Percentiles rank a stretch among this genome's conserved stretches.
Evolutionary conservation across 139 green algal genomes (phyloP).

Genomic region (Coelastrella sp.): DNA sequence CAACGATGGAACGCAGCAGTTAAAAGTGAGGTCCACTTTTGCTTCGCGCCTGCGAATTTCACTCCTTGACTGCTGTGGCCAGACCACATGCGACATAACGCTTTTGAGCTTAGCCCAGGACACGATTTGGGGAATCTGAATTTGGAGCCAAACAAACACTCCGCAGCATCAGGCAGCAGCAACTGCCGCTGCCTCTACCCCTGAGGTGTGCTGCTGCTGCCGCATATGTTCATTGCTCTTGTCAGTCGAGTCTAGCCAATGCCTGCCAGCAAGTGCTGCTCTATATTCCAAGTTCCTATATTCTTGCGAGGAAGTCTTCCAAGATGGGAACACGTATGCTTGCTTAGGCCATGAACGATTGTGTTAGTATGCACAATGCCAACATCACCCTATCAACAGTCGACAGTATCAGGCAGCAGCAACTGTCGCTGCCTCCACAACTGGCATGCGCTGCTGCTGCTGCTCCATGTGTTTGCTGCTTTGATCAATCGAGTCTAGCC

Average conservation of each 20-base stretch:
- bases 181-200: background rate
- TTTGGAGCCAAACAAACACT: no score
- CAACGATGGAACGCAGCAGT: no score
- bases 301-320: background rate
- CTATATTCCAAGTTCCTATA: background rate
- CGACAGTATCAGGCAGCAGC: background rate
- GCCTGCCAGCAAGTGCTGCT: background rate
- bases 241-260: conserved; percentile 36
- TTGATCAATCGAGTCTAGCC: conserved; percentile 29
- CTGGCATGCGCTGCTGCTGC: background rate
- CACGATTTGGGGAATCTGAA: background rate
- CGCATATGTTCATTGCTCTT: background rate
- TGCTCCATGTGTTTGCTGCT: background rate
- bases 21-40: no score
- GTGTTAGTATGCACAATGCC: background rate
- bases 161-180: background rate
- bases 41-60: no score
- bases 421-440: background rate
- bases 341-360: conserved; percentile 39
- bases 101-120: no score
- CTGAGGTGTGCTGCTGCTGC: background rate
- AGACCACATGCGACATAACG: background rate
- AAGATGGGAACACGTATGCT: conserved; percentile 24
- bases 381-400: no score
- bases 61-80: background rate